Evolutionary conservation across 257 asterid genomes (phyloP), one percentile per base, ranked within the genome.

Genomic region (Agastache rugosa): DNA sequence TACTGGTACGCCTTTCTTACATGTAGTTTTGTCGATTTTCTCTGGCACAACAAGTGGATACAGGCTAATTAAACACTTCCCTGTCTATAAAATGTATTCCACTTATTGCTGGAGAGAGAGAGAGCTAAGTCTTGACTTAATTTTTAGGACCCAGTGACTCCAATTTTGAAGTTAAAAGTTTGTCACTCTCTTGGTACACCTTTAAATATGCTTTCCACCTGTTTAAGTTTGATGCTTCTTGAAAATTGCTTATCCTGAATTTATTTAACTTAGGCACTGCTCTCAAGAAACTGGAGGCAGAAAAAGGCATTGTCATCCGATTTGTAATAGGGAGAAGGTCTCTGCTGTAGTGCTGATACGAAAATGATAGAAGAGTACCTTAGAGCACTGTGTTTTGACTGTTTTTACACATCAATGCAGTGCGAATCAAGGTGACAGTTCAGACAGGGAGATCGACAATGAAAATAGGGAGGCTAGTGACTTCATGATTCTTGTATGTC

Each of bases 301-400:
- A 89, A 64, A 88, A 86, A 82, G 96, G 96, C 80, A 79, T 91
- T 54, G 85, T 87, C 77, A 79, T 89, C 62, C 90, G 96, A 82
- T 93, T 91, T 77, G 91, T 93, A n/a, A 86, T 93, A 53, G 97
- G 97, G 76, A 86, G 87, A 86, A 91, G 98, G 98, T 91, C 39
- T 69, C 50, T 74, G 51, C 59, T 74, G 51, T 62, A 20, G 37
- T 70, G 79, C 61, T 78, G 78, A 78, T 67, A 78, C 44, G 34
- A 71, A 77, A 77, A 17, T 79, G 63, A 64, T 73, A 3, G 59
- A 78, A 78, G 74, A 60, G 61, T 77, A 35, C 66, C 64, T 50
- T 72, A 66, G 54, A 62, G 67, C 48, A 64, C 69, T 73, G 31
- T 78, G 64, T 72, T 25, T 83, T 85, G 71, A 88, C 83, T 77